Conservation (phyloP, 2,329 filamentous ascomycete genomes). For the Cladophialophora exuberans region DNA sequence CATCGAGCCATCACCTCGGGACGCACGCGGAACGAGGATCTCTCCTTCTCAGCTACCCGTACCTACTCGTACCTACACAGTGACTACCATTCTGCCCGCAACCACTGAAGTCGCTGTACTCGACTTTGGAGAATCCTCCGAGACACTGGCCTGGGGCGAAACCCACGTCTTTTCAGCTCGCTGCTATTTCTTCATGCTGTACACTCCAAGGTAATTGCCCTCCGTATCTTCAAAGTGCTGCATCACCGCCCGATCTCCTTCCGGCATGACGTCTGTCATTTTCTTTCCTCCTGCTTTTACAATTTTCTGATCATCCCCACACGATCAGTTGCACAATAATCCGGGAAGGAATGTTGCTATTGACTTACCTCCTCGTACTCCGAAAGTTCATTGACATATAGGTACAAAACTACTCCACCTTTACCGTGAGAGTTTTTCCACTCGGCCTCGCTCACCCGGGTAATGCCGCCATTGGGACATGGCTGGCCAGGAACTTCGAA, state of each 20-base stretch:
- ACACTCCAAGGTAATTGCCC: slow-evolving; percentile 33
- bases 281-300: slow-evolving; percentile 30
- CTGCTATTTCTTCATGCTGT: slow-evolving; percentile 19
- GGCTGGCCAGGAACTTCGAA: slow-evolving; percentile 31
- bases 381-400: slow-evolving; percentile 33
- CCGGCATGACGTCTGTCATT: slow-evolving; percentile 25
- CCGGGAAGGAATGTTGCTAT: too few relatives aligned
- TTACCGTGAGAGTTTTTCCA: slow-evolving; percentile 16
- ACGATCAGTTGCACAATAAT: too few relatives aligned
- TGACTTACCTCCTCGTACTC: slow-evolving; percentile 25
- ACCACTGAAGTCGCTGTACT: too few relatives aligned
- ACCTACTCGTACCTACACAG: too few relatives aligned
- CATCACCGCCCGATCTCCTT: slow-evolving; percentile 28
- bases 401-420: slow-evolving; percentile 30
- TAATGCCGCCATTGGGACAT: slow-evolving; percentile 28
- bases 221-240: slow-evolving; percentile 33
- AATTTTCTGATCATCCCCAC: slow-evolving; percentile 17
- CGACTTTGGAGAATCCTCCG: too few relatives aligned
- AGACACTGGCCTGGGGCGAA: too few relatives aligned
- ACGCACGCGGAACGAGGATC: too few relatives aligned
- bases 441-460: slow-evolving; percentile 22
- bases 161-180: not conserved
- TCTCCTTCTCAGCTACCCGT: too few relatives aligned
- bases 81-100: too few relatives aligned
- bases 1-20: too few relatives aligned